Percentiles rank a stretch among this genome's conserved stretches.
These are phyloP conservation scores for Botryotinia convoluta DNA, from an alignment of 2,329 filamentous ascomycete species.

Conservation along the genomic window DNA sequence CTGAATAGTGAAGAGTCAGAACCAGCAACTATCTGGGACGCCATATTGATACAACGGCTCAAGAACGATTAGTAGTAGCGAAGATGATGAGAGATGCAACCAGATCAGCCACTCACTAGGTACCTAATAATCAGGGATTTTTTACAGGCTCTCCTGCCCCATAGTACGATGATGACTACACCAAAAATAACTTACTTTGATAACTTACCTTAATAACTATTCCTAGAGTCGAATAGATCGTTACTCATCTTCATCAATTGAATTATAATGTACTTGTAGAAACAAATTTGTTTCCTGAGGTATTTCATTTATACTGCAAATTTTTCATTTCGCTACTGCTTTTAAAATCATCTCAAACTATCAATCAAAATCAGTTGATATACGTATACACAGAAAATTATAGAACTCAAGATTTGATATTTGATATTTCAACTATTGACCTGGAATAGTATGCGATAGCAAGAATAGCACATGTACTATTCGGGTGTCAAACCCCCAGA, in stretches of 20 bases:
- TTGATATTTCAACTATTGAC: neutral
- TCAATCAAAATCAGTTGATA: neutral
- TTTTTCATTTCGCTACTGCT: neutral
- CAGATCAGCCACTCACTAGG: no score
- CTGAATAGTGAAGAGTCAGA: neutral
- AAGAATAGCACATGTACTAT: neutral
- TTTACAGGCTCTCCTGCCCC: neutral
- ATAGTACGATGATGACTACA: neutral
- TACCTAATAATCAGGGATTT: neutral
- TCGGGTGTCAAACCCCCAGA: neutral
- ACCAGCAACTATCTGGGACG: neutral
- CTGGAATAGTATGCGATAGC: neutral
- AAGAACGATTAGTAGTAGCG: neutral
- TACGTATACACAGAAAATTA: neutral
- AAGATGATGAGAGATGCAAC: neutral
- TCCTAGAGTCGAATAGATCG: no score
- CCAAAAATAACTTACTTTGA: neutral
- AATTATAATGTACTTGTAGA: neutral
- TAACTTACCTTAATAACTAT: neutral
- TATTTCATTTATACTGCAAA: neutral
- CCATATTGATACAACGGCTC: neutral
- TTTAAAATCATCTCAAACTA: neutral
- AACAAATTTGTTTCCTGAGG: neutral
- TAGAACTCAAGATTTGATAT: neutral
- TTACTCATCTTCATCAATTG: no score